Conservation (phyloP, 2,329 filamentous ascomycete species). For the Stenocarpella maydis region DNA sequence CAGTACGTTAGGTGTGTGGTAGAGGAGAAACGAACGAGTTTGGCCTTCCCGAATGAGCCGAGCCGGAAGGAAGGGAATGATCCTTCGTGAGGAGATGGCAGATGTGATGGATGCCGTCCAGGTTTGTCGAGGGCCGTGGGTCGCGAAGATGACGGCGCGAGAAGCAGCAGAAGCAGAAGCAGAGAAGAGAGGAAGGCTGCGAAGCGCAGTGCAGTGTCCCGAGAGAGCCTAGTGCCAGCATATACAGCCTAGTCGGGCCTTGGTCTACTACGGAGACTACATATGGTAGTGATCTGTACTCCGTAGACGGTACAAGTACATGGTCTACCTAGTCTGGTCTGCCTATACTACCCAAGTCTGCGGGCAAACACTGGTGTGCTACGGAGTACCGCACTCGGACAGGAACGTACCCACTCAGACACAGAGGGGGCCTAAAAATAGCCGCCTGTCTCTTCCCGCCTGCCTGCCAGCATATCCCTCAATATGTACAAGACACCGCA, state of each 20-base stretch:
- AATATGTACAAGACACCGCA: too few relatives aligned
- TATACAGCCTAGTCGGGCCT: not conserved
- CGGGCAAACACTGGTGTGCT: not conserved
- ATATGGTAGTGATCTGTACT: too few relatives aligned
- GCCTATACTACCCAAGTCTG: too few relatives aligned
- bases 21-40: slow-evolving; percentile 3
- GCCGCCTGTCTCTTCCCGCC: too few relatives aligned
- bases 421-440: slow-evolving; percentile 33
- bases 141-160: slow-evolving; percentile 10
- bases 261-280: too few relatives aligned
- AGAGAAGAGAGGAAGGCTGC: slow-evolving; percentile 4
- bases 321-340: too few relatives aligned
- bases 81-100: slow-evolving; percentile 13
- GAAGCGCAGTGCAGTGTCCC: not conserved
- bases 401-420: not conserved
- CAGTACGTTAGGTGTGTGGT: too few relatives aligned
- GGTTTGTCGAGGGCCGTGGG: slow-evolving; percentile 3
- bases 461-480: slow-evolving; percentile 19
- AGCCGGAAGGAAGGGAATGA: slow-evolving; percentile 11
- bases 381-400: too few relatives aligned
- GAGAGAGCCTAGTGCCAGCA: not conserved
- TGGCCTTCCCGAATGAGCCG: slow-evolving; percentile 25
- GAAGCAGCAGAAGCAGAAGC: not conserved
- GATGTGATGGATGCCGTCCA: not conserved
- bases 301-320: too few relatives aligned